Base-by-base conservation (phyloP, 2,329 filamentous ascomycete species). In the Talaromyces sp. region DNA sequence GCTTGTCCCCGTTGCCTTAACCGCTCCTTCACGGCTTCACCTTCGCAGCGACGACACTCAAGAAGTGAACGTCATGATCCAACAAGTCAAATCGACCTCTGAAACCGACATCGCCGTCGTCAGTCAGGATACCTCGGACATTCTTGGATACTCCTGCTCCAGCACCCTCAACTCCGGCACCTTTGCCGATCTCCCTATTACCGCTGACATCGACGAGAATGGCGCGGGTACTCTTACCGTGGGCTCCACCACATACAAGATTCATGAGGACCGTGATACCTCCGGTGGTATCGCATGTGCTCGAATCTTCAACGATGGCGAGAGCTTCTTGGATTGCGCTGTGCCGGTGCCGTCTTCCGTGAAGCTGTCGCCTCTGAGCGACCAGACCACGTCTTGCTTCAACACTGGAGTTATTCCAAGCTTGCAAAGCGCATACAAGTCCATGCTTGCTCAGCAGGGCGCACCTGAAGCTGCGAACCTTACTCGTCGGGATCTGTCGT, bases 241-340 rank as follows among this genome's bases (percentile, higher is more conserved):
- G n/a, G 52, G 52, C 2, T 55, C 52, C 21, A 23, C 31, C 3
- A 55, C 31, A 7, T 55, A 55, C 33, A 33, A 14, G 5, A 14
- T 55, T 3, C 52, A 55, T 23, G 52, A 55, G 16, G 31, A 55
- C 16, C 52, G 31, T n/a, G 33, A 55, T 21, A 23, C 18, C 14
- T 55, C 52, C 25, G 52, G 52, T 2, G 52, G 52, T 16, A 55
- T 55, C n/a, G 12, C n/a, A 1, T 55, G 52, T 37, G 52, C 52
- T 37, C 52, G 52, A 35, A 55, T 55, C 14, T 55, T 11, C 12
- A 33, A 37, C 37, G 52, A 37, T 37, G 33, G 31, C 31, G 52
- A 55, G 52, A 55, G 52, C 25, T 55, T 55, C 52, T 37, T 55
- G 31, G 33, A 33, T 11, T 55, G 52, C 21, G 52, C 52, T 37